Conservation (phyloP, 805 yeast genomes). For the Yamadazyma sp. region DNA sequence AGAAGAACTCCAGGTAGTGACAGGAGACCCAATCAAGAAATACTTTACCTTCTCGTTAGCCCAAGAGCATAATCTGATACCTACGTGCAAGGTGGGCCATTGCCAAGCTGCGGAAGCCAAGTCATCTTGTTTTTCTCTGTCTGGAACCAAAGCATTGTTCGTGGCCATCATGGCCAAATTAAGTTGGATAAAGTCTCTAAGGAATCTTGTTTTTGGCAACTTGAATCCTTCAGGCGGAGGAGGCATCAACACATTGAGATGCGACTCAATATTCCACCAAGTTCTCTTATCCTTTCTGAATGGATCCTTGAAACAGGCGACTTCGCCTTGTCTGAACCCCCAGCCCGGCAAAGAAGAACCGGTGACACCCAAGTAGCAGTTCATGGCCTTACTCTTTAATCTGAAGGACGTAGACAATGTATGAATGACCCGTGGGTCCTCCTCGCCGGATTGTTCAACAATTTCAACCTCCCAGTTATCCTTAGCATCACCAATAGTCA, state of each 20-base stretch:
- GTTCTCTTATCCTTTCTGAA: conserved; percentile 77
- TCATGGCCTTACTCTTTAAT: conserved; percentile 62
- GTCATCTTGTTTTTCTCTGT: conserved; percentile 65
- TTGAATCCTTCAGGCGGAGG: conserved; percentile 59
- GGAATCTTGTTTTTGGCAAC: conserved; percentile 71
- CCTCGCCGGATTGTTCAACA: conserved; percentile 55
- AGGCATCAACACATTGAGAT: conserved; percentile 58
- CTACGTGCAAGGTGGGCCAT: conserved; percentile 72
- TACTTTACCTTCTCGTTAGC: conserved; percentile 52
- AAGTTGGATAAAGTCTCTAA: conserved; percentile 67
- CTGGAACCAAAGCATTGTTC: conserved; percentile 80
- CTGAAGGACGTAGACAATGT: conserved; percentile 85
- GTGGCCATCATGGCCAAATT: conserved; percentile 83
- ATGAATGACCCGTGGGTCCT: conserved; percentile 57
- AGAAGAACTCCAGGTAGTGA: conserved; percentile 68
- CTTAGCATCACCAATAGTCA: conserved; percentile 62
- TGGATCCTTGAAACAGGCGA: conserved; percentile 70
- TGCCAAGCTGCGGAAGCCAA: conserved; percentile 80
- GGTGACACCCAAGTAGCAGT: conserved; percentile 84
- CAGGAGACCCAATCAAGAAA: conserved; percentile 70
- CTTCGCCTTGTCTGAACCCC: conserved; percentile 99
- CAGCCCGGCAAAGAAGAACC: conserved; percentile 85
- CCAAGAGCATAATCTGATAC: conserved; percentile 81
- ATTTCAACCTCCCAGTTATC: conserved; percentile 80
- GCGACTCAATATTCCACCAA: conserved; percentile 85